Evolutionary conservation across 768 basidiomycete genomes (phyloP), one percentile per base, ranked within the genome.

Genomic region (Clitopilus hobsonii): DNA sequence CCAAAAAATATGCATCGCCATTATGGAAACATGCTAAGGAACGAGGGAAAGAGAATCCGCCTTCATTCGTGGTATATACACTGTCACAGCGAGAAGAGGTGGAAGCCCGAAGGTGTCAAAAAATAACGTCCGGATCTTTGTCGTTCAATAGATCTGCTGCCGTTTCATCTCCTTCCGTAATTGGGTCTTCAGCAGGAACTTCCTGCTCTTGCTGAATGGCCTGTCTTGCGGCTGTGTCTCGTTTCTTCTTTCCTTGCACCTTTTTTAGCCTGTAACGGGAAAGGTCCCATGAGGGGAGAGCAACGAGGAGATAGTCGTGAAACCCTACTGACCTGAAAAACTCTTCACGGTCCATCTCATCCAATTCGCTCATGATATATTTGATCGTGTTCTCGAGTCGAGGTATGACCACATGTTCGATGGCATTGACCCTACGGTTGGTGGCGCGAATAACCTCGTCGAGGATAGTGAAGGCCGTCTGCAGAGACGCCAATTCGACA

Each of bases 371-470:
- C 65, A 94, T 80, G 68, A 99, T 98, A 69, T 98, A 99, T 65
- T 91, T 92, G 78, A 99, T 93, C 13, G 97, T 98, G 70, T 98
- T 98, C 47, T 98, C 96, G 50, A 99, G 74, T 41, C 89, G 82
- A 16, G 97, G 97, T 55, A 99, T 98, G 62, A 99, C 78, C 60
- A 99, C 86, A 67, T 99, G 94, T 64, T 99, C 97, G 60, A 99
- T 96, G 2, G 97, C 97, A 65, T 99, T 99, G 36, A 99, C 97
- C 59, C 97, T 86, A 51, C 97, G 90, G 70, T 98, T 99, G 30
- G 97, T 98, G n/a, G 95, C 94, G 48, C 93, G 90, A 65, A 99
- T 99, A 57, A 98, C 97, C 72, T 98, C 97, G 71, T 99, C 97
- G 30, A 99, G 83, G 61, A 98, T 98, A 55, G 88, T 96, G 75